phyloP scores from a whole-genome alignment of 2,329 filamentous ascomycete species.

The Aspergillus sp. region DNA sequence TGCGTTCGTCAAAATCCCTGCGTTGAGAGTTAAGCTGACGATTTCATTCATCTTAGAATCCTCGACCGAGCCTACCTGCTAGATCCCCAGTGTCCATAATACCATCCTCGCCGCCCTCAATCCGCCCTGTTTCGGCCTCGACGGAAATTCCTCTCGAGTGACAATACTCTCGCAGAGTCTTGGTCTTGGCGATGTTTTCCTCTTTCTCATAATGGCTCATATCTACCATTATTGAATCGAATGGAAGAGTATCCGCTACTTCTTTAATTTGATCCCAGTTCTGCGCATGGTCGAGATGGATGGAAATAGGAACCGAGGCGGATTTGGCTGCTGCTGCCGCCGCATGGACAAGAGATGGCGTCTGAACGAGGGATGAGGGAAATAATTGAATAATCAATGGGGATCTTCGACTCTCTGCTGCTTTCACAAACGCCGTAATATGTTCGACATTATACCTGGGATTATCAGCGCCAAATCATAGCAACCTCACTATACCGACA shows the following conservation, averaged over 20 bases:
- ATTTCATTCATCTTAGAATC: neutral
- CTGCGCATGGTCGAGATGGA: conserved; percentile 62
- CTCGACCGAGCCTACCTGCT: conserved; percentile 30
- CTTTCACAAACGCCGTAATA: conserved; percentile 60
- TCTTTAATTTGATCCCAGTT: conserved; percentile 52
- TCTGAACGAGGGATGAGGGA: conserved; percentile 53
- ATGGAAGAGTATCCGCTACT: conserved; percentile 52
- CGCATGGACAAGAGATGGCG: conserved; percentile 42
- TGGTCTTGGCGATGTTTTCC: conserved; percentile 60
- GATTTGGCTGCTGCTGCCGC: conserved; percentile 48
- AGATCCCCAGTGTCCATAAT: conserved; percentile 60
- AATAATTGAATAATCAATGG: conserved; percentile 67
- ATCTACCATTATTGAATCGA: conserved; percentile 69
- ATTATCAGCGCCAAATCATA: neutral
- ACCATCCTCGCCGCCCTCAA: conserved; percentile 67
- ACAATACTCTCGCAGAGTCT: conserved; percentile 56
- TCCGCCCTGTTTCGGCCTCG: conserved; percentile 64
- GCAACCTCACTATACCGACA: neutral
- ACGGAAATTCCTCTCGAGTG: conserved; percentile 59
- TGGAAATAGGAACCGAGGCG: conserved; percentile 52
- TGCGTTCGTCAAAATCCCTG: conserved; percentile 55
- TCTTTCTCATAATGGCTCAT: conserved; percentile 66
- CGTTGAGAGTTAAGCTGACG: too few relatives aligned
- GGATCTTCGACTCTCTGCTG: conserved; percentile 61
- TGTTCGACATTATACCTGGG: conserved; percentile 60